These are phyloP conservation scores for Syzygium oleosum DNA, from an alignment of 345 rosid species.

Conservation along the genomic window DNA sequence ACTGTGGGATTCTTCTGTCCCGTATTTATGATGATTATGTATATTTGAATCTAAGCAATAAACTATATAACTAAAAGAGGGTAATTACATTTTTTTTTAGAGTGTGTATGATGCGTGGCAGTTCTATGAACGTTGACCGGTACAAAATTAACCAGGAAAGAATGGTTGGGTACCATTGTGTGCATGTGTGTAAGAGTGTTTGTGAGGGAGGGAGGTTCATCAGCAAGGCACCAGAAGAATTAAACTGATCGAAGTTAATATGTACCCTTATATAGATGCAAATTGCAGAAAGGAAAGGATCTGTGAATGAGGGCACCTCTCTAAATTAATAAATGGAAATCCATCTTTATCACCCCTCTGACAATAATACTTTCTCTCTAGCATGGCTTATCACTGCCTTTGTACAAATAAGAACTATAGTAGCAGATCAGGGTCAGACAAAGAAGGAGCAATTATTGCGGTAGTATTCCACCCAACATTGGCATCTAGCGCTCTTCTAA, in stretches of 20 bases:
- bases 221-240: background rate
- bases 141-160: background rate
- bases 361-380: background rate
- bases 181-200: background rate
- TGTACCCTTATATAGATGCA: background rate
- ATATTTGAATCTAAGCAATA: background rate
- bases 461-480: background rate
- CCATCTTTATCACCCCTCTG: background rate
- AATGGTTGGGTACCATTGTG: background rate
- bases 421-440: background rate
- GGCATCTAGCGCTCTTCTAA: background rate
- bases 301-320: background rate
- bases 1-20: background rate
- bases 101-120: background rate
- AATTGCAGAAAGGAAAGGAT: background rate
- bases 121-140: background rate
- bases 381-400: background rate
- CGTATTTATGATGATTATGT: background rate
- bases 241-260: background rate
- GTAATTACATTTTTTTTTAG: background rate
- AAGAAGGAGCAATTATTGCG: background rate
- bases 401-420: background rate
- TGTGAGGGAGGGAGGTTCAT: background rate
- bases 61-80: background rate
- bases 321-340: background rate